These are phyloP conservation scores for Phytopythium litorale DNA, from an alignment of 352 stramenopile genomes.

Conservation along the genomic window DNA sequence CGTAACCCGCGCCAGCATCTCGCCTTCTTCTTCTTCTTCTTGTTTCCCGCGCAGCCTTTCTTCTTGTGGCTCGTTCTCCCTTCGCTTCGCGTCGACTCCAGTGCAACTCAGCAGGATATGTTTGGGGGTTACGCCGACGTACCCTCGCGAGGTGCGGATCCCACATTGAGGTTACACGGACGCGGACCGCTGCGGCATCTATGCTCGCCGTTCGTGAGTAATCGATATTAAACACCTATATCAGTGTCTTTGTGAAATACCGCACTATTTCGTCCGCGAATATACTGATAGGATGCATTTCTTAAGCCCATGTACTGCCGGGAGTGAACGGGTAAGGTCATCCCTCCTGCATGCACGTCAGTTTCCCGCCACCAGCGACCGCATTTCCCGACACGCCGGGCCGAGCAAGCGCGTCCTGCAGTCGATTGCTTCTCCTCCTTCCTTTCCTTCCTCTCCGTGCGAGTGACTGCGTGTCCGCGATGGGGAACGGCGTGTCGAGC, in stretches of 20 bases:
- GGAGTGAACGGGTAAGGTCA: neutral
- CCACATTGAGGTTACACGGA: neutral
- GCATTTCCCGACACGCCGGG: neutral
- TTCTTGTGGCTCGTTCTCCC: neutral
- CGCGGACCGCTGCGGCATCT: neutral
- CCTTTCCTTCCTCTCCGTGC: neutral
- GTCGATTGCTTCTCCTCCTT: neutral
- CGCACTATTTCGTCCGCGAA: neutral
- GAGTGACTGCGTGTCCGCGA: slow-evolving; percentile 6
- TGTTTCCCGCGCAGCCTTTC: neutral
- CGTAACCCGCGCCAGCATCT: slow-evolving; percentile 1
- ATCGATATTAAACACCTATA: too few species aligned
- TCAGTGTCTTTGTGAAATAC: too few species aligned
- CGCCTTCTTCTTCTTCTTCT: neutral
- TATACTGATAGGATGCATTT: neutral
- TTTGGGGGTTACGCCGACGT: neutral
- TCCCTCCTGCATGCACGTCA: neutral
- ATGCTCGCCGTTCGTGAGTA: neutral
- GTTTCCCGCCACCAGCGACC: neutral
- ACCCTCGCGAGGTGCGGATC: neutral
- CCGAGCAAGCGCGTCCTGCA: neutral
- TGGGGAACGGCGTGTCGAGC: slow-evolving; percentile 69
- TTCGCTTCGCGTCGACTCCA: neutral
- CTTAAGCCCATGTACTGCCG: neutral
- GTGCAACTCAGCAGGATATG: neutral